Base-by-base conservation (phyloP, 73 alveolate genomes). In the Paramecium sexaurelia region DNA sequence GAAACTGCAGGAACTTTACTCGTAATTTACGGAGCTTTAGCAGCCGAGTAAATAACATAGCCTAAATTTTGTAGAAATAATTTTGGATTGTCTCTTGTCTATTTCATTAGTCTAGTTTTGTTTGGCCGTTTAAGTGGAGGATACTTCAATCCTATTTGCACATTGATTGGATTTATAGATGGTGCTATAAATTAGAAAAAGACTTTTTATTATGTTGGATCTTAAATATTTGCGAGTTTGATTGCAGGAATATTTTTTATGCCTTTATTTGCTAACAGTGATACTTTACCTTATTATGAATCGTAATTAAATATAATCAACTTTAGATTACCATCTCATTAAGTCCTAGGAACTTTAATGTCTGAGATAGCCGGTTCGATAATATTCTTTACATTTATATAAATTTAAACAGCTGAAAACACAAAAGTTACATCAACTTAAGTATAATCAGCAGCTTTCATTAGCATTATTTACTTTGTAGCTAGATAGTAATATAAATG, bases 61-160 rank as follows among this genome's bases (percentile, higher is more conserved):
- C 32, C 15, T 3, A 51, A 51, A 4, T 51, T 78, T 17, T 51
- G n/a, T 51, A 32, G 90, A 78, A 41, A 43, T 22, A 78, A 45
- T 78, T 78, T 78, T 43, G 90, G 90, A 20, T 24, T 78, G 10
- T 78, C 75, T 17, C 41, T 78, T 2, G 47, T 78, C 45, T 78
- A 78, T 22, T 78, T 78, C 27, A 40, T 43, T 8, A 29, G 75
- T 22, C 29, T 78, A 45, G 41, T 24, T 17, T 37, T 78, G 5
- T 78, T 37, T 78, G 90, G 90, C 5, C 45, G 90, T 4, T 8
- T 78, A 24, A 41, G 75, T 41, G 90, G 90, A 40, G 90, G 90
- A 40, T 61, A 78, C 13, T 78, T 78, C 41, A 78, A 78, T 78
- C 90, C 90, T 6, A 78, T 78, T 11, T 29, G 43, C 27, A 78